Evolutionary conservation across 148 eudicot species (phyloP), one percentile per base, ranked within the genome.

Genomic region (Salicornia ramosissima): DNA sequence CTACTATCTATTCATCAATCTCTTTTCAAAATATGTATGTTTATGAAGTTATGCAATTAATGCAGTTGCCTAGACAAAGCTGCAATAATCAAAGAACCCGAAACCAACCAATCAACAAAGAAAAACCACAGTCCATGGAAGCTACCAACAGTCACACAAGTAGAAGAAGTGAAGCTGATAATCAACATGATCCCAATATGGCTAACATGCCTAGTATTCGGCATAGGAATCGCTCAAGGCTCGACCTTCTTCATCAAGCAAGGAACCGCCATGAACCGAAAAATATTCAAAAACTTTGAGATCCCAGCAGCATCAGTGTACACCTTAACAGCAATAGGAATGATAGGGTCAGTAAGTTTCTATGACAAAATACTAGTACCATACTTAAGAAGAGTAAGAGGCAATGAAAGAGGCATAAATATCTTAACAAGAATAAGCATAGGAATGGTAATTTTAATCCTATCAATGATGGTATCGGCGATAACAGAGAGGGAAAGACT

Each of bases 181-280:
- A 28, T 88, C 50, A 74, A 68, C 71, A 82, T 82, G 72, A 59
- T 81, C 34, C 90, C 94, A 2, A 76, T 88, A 28, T 86, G 94
- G 90, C 53, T 88, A 61, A 80, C 85, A 14, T 71, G 79, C 10
- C 55, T 85, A 64, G 64, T 86, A 12, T 80, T 85, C 11, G 92
- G 92, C 30, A 59, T 82, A 9, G 83, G 85, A 24, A 72, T 82
- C 2, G 75, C 88, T 0, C 88, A 82, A 74, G 13, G 80, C 50
- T 1, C 79, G 10, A 88, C 93, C 18, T 88, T 88, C 81, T 88
- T 88, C 65, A 65, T 84, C 69, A 88, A 88, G 70, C 93, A 86
- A 79, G 75, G 80, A 36, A 67, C 63, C 1, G 71, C 70, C 4
- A 77, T 84, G 62, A 30, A 88, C 68, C 82, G 83, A 7, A 69